Evolutionary conservation across 371 early-diverging fungal genomes (phyloP).

Genomic region (Mortierella sp.): DNA sequence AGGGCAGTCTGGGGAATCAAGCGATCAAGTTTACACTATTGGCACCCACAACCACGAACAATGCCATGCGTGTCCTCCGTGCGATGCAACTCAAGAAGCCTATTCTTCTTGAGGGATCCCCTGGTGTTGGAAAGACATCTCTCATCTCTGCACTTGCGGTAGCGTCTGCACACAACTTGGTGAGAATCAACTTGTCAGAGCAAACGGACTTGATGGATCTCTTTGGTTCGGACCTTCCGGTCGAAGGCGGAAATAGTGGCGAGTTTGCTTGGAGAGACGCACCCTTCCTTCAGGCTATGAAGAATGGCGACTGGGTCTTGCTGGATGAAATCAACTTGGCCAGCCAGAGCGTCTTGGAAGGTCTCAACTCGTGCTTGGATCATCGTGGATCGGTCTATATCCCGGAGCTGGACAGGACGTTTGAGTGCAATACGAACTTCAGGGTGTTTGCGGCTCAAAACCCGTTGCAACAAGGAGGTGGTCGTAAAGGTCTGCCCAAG

Average conservation of each 20-base stretch:
- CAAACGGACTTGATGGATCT: slow-evolving; percentile 99
- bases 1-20: slow-evolving; percentile 65
- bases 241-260: slow-evolving; percentile 87
- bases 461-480: slow-evolving; percentile 96
- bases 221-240: slow-evolving; percentile 98
- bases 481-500: slow-evolving; percentile 98
- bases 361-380: slow-evolving; percentile 99
- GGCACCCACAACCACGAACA: slow-evolving; percentile 92
- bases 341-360: slow-evolving; percentile 99
- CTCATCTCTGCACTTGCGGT: slow-evolving; percentile 90
- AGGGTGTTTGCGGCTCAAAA: slow-evolving; percentile 99
- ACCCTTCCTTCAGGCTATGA: slow-evolving; percentile 96
- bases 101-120: slow-evolving; percentile 97
- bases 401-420: slow-evolving; percentile 91
- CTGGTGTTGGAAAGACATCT: slow-evolving; percentile 98
- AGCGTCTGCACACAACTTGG: slow-evolving; percentile 82
- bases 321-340: slow-evolving; percentile 99
- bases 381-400: slow-evolving; percentile 97
- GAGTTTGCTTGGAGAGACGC: slow-evolving; percentile 98
- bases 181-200: slow-evolving; percentile 98
- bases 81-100: slow-evolving; percentile 95
- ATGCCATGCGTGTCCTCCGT: slow-evolving; percentile 93
- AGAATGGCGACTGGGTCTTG: slow-evolving; percentile 97
- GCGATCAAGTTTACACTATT: slow-evolving; percentile 80
- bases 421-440: slow-evolving; percentile 85